These are phyloP conservation scores for Floccularia luteovirens DNA, from an alignment of 768 basidiomycete species.

Conservation along the genomic window DNA sequence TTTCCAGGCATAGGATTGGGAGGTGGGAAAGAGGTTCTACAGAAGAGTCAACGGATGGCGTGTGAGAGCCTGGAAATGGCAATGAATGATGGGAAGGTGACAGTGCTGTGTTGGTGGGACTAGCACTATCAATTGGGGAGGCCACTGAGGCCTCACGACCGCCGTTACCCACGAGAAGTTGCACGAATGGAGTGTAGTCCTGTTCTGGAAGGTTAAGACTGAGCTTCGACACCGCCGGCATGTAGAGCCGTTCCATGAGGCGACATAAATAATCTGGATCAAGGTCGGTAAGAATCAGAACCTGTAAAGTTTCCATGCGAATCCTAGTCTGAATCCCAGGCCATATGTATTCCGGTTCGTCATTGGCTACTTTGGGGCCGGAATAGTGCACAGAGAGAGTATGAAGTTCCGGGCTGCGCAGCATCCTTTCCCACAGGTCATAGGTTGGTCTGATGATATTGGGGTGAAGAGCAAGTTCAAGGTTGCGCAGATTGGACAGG, in stretches of 20 bases:
- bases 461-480: conserved; percentile 55
- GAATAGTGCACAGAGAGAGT: conserved; percentile 51
- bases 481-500: conserved; percentile 36
- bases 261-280: conserved; percentile 45
- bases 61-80: too few species aligned
- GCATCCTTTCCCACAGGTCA: conserved; percentile 44
- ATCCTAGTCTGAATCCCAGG: conserved; percentile 22
- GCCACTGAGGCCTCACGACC: conserved; percentile 1
- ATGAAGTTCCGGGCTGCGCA: conserved; percentile 41
- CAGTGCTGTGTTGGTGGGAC: conserved; percentile 5
- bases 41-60: conserved; percentile 1
- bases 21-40: conserved; percentile 5
- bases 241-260: conserved; percentile 35
- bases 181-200: conserved; percentile 41
- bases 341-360: conserved; percentile 29
- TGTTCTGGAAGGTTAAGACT: conserved; percentile 48
- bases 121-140: conserved; percentile 2
- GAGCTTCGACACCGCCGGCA: conserved; percentile 37
- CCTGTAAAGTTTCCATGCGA: conserved; percentile 27
- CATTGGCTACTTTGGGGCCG: conserved; percentile 33
- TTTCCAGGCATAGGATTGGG: conserved; percentile 22
- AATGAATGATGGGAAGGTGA: too few species aligned
- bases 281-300: conserved; percentile 45
- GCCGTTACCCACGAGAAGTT: conserved; percentile 20
- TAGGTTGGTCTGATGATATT: conserved; percentile 52